Evolutionary conservation across 495 filamentous ascomycete species (phyloP).

Genomic region (Aspergillus sparsus): DNA sequence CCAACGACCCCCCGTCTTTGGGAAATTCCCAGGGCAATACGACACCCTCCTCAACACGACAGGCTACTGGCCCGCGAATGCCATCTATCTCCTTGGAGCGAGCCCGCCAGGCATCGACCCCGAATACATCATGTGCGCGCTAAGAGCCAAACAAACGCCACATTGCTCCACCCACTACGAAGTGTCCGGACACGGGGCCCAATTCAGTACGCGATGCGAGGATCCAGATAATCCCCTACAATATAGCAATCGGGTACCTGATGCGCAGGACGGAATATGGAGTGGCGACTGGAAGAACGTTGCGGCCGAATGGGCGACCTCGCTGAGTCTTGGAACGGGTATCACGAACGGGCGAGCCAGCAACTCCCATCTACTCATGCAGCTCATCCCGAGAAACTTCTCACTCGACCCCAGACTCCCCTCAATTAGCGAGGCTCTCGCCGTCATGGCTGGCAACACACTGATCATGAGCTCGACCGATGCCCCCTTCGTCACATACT

Average conservation of each 20-base stretch:
- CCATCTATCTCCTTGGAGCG: constrained; percentile 67
- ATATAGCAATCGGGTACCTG: constrained; percentile 47
- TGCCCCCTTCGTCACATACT: constrained; percentile 58
- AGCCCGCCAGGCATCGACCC: constrained; percentile 27
- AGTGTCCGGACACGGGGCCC: constrained; percentile 55
- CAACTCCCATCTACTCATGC: constrained; percentile 64
- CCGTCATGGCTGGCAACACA: constrained; percentile 65
- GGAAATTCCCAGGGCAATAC: constrained; percentile 57
- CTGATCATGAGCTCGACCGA: constrained; percentile 54
- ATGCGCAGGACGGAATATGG: constrained; percentile 34
- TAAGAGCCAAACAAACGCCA: constrained; percentile 58
- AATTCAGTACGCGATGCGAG: constrained; percentile 59
- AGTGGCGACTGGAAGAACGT: constrained; percentile 60
- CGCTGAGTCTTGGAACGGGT: constrained; percentile 61
- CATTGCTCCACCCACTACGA: constrained; percentile 64
- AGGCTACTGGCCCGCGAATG: constrained; percentile 38
- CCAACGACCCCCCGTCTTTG: constrained; percentile 62
- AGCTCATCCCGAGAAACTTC: constrained; percentile 41
- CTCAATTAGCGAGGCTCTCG: constrained; percentile 65
- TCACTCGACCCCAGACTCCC: constrained; percentile 49
- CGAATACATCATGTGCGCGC: constrained; percentile 62
- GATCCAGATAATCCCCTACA: constrained; percentile 48
- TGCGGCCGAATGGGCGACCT: constrained; percentile 55
- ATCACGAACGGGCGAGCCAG: constrained; percentile 57
- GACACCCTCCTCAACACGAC: constrained; percentile 67